Evolutionary conservation across 257 asterid species (phyloP), one percentile per base, ranked within the genome.

Genomic region (Primulina eburnea): DNA sequence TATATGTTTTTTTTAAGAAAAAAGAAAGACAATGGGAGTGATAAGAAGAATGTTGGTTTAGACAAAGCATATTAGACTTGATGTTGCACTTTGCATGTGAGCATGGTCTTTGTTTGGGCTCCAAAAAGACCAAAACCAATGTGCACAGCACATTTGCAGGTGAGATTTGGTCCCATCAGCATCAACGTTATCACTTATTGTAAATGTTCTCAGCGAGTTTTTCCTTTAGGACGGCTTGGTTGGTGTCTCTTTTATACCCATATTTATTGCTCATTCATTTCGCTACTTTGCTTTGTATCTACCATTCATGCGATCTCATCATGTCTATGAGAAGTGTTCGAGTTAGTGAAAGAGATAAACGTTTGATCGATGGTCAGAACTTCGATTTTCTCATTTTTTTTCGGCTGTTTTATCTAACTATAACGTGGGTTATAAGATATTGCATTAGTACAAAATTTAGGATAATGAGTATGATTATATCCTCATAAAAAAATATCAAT

Each of bases 61-160:
- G 55, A 47, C 1, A 47, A 47, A 14, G 30, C 52, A 40, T 40
- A 10, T 9, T 11, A 40, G 52, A 40, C 52, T 40, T 40, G 16
- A 47, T 47, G 55, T 47, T 14, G 55, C 52, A 40, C 52, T 40
- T 40, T 40, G 5, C 16, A 9, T 35, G 60, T 28, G 30, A 28
- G 30, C 30, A 1, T 28, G 76, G 68, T 69, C 72, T 75, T 81
- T 71, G 67, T 78, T 80, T 73, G 82, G 71, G 78, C 63, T 76
- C 78, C 77, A 61, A 37, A 37, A 37, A 10, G 47, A 37, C 47
- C 37, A 34, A 67, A 30, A 29, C 37, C 10, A 9, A 16, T 24
- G 9, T 52, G 26, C 4, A 40, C 52, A 10, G 52, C 52, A 40
- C 17, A 8, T 29, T 28, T 69, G 60, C 38, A n/a, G 20, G 40